phyloP scores from a whole-genome alignment of 495 filamentous ascomycete genomes.

The Talaromyces thailandensis region DNA sequence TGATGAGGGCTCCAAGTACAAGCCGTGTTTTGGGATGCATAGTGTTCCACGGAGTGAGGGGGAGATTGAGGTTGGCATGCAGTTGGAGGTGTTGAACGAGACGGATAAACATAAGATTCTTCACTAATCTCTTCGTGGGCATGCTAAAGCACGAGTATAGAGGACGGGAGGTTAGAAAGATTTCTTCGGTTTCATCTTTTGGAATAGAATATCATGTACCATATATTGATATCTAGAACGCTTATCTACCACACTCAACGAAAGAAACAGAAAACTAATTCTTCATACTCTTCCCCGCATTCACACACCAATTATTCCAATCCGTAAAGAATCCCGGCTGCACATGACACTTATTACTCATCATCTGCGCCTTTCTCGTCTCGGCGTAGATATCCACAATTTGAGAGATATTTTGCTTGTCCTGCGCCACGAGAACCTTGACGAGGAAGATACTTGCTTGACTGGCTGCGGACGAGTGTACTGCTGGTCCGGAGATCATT shows the following conservation, averaged over 20 bases:
- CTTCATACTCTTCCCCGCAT: conserved; percentile 38
- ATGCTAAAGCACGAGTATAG: background rate
- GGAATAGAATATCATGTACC: background rate
- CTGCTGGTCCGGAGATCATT: conserved; percentile 47
- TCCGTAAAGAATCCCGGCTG: conserved; percentile 58
- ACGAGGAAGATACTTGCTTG: conserved; percentile 54
- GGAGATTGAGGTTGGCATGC: conserved; percentile 43
- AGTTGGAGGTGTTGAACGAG: conserved; percentile 43
- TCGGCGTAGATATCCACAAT: conserved; percentile 49
- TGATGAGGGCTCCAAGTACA: conserved; percentile 61
- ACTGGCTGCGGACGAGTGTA: conserved; percentile 49
- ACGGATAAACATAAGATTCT: conserved; percentile 53
- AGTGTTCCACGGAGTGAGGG: conserved; percentile 52
- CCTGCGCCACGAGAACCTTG: conserved; percentile 47
- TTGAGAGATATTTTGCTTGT: conserved; percentile 34
- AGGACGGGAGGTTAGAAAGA: background rate
- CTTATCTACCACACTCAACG: background rate
- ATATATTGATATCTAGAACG: background rate
- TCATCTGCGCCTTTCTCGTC: conserved; percentile 44
- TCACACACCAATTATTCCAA: conserved; percentile 58
- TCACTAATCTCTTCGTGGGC: conserved; percentile 7
- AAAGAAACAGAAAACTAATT: conserved; percentile 10
- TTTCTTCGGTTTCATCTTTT: background rate
- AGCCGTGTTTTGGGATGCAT: conserved; percentile 81
- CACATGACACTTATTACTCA: conserved; percentile 46